Evolutionary conservation across 306 rosid genomes (phyloP).

Genomic region (Betula pendula): DNA sequence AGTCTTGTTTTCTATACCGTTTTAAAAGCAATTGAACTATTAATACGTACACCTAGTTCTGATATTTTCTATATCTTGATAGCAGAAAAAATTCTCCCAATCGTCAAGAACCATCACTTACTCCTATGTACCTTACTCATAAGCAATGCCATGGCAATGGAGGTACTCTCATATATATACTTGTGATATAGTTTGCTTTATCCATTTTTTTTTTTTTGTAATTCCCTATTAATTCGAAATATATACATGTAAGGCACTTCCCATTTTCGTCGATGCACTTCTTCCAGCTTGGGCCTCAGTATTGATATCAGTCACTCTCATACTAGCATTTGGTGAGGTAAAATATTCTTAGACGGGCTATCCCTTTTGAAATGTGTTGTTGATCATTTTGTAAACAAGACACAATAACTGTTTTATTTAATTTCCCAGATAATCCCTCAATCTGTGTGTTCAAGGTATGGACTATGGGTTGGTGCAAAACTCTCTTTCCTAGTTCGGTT

Average conservation of each 20-base stretch:
- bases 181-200: background rate
- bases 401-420: background rate
- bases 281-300: slow-evolving; percentile 53
- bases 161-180: slow-evolving; percentile 42
- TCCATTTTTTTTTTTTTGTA: background rate
- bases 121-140: slow-evolving; percentile 78
- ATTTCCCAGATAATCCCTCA: slow-evolving; percentile 67
- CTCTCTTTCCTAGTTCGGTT: slow-evolving; percentile 54
- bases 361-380: background rate
- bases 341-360: background rate
- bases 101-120: slow-evolving; percentile 77
- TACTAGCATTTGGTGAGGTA: slow-evolving; percentile 61
- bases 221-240: background rate
- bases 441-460: slow-evolving; percentile 69
- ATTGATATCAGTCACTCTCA: slow-evolving; percentile 48
- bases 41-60: background rate
- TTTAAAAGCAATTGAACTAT: no score
- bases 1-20: no score
- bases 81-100: slow-evolving; percentile 71
- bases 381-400: background rate
- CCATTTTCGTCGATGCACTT: slow-evolving; percentile 47
- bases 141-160: slow-evolving; percentile 69
- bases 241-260: slow-evolving; percentile 53
- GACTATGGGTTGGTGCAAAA: slow-evolving; percentile 62
- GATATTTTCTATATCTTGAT: background rate